A percentile compares a stretch with the other conserved stretches of the same genome.
Conservation (phyloP, 495 filamentous ascomycete species). For the Neurospora sp. region DNA sequence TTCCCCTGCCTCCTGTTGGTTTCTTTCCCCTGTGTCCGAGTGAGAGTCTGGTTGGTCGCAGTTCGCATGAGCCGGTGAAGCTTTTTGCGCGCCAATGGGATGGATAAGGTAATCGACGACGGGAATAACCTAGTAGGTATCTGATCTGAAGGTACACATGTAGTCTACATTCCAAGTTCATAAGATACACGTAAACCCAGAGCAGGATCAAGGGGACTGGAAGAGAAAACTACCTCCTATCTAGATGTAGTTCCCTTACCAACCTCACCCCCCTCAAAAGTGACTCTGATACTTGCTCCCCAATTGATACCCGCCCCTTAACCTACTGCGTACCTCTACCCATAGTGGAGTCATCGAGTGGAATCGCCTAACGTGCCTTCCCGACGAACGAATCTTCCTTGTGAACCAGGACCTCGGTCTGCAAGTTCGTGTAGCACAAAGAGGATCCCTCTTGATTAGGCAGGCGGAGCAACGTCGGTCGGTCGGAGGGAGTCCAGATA, state of each 20-base stretch:
- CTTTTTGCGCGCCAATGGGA: neutral
- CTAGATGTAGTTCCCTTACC: too few relatives aligned
- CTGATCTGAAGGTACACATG: neutral
- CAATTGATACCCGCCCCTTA: too few relatives aligned
- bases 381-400: neutral
- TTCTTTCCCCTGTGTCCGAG: neutral
- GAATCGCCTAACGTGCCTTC: neutral
- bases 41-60: neutral
- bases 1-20: neutral
- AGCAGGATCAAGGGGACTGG: too few relatives aligned
- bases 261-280: too few relatives aligned
- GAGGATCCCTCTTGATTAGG: neutral
- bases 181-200: too few relatives aligned
- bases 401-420: neutral
- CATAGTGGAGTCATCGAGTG: neutral
- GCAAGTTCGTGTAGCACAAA: neutral
- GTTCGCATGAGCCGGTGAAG: neutral
- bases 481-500: neutral
- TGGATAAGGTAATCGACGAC: neutral
- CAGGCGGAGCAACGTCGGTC: neutral
- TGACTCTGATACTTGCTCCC: too few relatives aligned
- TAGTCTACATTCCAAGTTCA: too few relatives aligned
- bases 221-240: too few relatives aligned
- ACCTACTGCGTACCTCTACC: neutral
- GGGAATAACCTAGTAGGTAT: neutral